These are phyloP conservation scores for Ceratobasidium sp. DNA, from an alignment of 1,284 basidiomycete genomes.

Conservation along the genomic window DNA sequence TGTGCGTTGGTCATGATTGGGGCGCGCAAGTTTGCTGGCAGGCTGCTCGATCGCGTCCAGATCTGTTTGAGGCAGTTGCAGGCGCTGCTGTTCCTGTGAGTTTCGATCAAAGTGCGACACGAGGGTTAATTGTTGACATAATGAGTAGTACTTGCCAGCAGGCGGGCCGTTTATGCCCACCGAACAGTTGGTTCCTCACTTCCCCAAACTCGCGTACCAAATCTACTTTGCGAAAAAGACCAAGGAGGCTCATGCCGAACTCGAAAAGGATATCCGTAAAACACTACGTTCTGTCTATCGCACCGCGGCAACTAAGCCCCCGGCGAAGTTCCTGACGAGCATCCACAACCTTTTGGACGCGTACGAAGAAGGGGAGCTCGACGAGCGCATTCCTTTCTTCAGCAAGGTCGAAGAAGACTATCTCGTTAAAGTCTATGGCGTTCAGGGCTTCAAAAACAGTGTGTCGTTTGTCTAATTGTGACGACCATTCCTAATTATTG, in stretches of 20 bases:
- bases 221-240: slow-evolving; percentile 65
- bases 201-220: slow-evolving; percentile 69
- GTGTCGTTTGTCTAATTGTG: slow-evolving; percentile 52
- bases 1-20: slow-evolving; percentile 82
- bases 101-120: slow-evolving; percentile 5
- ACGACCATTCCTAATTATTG: background rate
- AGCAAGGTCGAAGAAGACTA: slow-evolving; percentile 73
- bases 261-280: slow-evolving; percentile 68
- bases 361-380: slow-evolving; percentile 58
- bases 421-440: slow-evolving; percentile 69
- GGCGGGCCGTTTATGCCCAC: slow-evolving; percentile 64
- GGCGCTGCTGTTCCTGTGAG: slow-evolving; percentile 71
- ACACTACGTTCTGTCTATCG: slow-evolving; percentile 69
- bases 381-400: slow-evolving; percentile 70
- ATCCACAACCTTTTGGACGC: slow-evolving; percentile 65
- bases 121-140: slow-evolving; percentile 30
- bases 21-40: slow-evolving; percentile 74
- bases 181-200: slow-evolving; percentile 58
- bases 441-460: slow-evolving; percentile 73
- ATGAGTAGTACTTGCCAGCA: slow-evolving; percentile 67
- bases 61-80: slow-evolving; percentile 71
- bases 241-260: slow-evolving; percentile 64
- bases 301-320: slow-evolving; percentile 67
- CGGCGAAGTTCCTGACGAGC: slow-evolving; percentile 66
- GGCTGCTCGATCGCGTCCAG: slow-evolving; percentile 72